These are phyloP conservation scores for Russula compacta DNA, from an alignment of 768 basidiomycete species.

Conservation along the genomic window DNA sequence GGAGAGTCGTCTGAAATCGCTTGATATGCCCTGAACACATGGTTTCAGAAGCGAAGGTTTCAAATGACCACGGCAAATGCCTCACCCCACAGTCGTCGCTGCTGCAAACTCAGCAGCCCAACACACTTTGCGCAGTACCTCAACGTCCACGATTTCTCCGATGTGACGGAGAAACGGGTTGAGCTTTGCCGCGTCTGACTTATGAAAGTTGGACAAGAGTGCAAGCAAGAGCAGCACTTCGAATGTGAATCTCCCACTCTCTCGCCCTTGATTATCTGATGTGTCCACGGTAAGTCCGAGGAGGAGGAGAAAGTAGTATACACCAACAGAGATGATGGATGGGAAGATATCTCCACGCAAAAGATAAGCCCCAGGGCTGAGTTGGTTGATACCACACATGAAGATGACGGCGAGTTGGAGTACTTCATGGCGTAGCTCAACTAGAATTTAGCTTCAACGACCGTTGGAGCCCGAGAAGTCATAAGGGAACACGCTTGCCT, in stretches of 20 bases:
- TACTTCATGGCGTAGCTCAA: slow-evolving; percentile 39
- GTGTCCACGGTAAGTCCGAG: not conserved
- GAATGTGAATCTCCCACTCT: slow-evolving; percentile 48
- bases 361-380: slow-evolving; percentile 67
- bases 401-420: slow-evolving; percentile 51
- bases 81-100: slow-evolving; percentile 43
- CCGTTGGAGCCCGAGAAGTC: not conserved
- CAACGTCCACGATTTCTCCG: slow-evolving; percentile 36
- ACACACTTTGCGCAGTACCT: slow-evolving; percentile 47
- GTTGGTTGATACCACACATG: slow-evolving; percentile 48
- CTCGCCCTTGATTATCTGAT: slow-evolving; percentile 48
- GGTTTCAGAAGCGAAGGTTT: not conserved
- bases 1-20: slow-evolving; percentile 43
- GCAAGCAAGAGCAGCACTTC: slow-evolving; percentile 53
- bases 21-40: slow-evolving; percentile 42
- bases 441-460: slow-evolving; percentile 30
- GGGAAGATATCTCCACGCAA: slow-evolving; percentile 54
- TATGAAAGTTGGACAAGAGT: slow-evolving; percentile 62
- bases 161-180: slow-evolving; percentile 57
- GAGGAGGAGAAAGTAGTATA: not conserved
- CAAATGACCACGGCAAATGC: not conserved
- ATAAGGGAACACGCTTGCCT: slow-evolving; percentile 27
- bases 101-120: slow-evolving; percentile 48
- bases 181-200: slow-evolving; percentile 58
- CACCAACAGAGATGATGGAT: slow-evolving; percentile 39